Evolutionary conservation across 768 basidiomycete species (phyloP), one percentile per base, ranked within the genome.

Genomic region (Leccinum truebloodii): DNA sequence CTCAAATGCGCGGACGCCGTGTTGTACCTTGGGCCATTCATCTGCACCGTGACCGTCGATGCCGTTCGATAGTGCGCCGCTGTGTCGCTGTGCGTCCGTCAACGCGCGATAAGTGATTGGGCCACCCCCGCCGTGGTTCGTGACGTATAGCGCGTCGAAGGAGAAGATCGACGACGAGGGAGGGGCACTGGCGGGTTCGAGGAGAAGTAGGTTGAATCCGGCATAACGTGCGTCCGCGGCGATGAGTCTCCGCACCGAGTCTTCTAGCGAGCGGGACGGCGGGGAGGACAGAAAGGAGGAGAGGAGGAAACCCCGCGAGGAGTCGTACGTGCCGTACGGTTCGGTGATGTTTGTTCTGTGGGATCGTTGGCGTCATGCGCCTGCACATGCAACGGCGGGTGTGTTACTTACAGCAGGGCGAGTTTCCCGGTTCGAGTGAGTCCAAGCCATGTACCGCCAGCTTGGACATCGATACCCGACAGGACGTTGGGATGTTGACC

Each of bases 281-380:
- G 81, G 76, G 54, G 85, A 81, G 65, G 81, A 73, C 67, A 94
- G 82, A 69, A 90, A 92, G 24, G 84, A 82, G 30, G 88, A 81
- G 53, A 85, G 79, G 63, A 94, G 79, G 57, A 78, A 76, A 53
- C 92, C 92, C 65, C 92, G 82, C 66, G 91, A 90, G 32, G 82
- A 82, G 58, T 73, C 62, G 64, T 81, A 83, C 53, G 73, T 68
- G 62, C 69, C 71, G 41, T 70, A 59, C n/a, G 83, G 77, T 74
- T 94, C 92, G 48, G 88, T 90, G 72, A 94, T 92, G 77, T 94
- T 94, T 20, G 92, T 94, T 71, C 91, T 92, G 76, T 60, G 67
- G 69, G 12, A 22, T 28, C 14, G 30, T 24, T 30, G 12, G 10
- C 26, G 39, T 35, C 5, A 16, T 20, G 4, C 9, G n/a, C 8